Conservation (phyloP, 192 early-diverging fungal species). For the Coemansia sp. region DNA sequence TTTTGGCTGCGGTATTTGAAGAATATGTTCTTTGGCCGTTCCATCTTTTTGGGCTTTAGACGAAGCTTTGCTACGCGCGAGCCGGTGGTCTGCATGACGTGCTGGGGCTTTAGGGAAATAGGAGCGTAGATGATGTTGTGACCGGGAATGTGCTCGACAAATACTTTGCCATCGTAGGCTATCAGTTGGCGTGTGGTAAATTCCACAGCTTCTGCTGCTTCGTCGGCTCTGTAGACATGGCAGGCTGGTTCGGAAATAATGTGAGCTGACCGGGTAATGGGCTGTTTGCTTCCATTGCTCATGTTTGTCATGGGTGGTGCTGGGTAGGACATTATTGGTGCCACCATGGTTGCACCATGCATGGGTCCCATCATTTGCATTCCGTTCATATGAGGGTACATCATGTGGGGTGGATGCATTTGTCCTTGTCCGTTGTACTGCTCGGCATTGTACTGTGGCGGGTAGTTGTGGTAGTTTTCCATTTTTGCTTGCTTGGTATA, state of each 20-base stretch:
- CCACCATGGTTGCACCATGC: neutral
- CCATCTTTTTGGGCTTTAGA: neutral
- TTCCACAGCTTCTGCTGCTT: slow-evolving; percentile 14
- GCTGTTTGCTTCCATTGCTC: slow-evolving; percentile 14
- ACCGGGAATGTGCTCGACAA: slow-evolving; percentile 39
- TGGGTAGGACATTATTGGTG: slow-evolving; percentile 3
- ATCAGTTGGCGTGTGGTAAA: slow-evolving; percentile 39
- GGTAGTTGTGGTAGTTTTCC: slow-evolving; percentile 11
- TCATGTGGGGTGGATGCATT: slow-evolving; percentile 6
- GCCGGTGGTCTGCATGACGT: slow-evolving; percentile 6
- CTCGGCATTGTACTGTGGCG: slow-evolving; percentile 1
- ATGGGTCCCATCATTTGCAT: slow-evolving; percentile 8
- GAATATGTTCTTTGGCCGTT: slow-evolving; percentile 55
- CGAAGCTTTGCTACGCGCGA: slow-evolving; percentile 25
- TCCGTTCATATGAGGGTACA: slow-evolving; percentile 4
- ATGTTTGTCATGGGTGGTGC: slow-evolving; percentile 4
- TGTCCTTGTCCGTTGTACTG: neutral
- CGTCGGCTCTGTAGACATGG: slow-evolving; percentile 28
- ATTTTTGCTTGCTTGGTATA: neutral
- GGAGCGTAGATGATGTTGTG: slow-evolving; percentile 49
- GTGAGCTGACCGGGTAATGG: slow-evolving; percentile 26
- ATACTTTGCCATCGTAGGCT: slow-evolving; percentile 36
- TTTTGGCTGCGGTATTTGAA: slow-evolving; percentile 57
- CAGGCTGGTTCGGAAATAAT: slow-evolving; percentile 40
- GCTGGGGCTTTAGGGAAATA: slow-evolving; percentile 6